Evolutionary conservation across 768 basidiomycete genomes (phyloP), one percentile per base, ranked within the genome.

Genomic region (Psilocybe cubensis): DNA sequence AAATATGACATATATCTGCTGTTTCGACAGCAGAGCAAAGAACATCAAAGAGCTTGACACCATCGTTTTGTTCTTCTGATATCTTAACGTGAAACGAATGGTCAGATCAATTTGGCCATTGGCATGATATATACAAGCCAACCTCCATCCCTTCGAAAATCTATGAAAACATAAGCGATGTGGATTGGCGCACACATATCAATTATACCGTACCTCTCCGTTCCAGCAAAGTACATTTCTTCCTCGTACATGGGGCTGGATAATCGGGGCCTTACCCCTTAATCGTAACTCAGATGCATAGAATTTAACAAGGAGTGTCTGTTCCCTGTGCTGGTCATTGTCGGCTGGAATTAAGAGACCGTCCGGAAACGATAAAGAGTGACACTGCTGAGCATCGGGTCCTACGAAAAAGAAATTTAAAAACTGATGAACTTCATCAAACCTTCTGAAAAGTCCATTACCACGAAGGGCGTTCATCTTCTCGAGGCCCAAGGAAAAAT

Each of bases 111-210:
- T 31, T 23, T 24, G 27, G 29, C 7, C 14, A 46, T 23, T 52
- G 40, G 17, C 17, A 24, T 7, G 35, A 12, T 18, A 6, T 9
- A 25, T 33, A 20, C 25, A 12, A 8, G 67, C 79, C 55, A 52
- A 91, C 92, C 70, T 88, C 76, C n/a, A 92, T 65, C 5, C 93
- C 93, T 61, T 91, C 87, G 61, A 96, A 95, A 24, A 94, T 78
- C 80, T 81, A 41, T 27, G 10, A 17, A 41, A n/a, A n/a, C n/a
- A n/a, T n/a, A n/a, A n/a, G n/a, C n/a, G n/a, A n/a, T n/a, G n/a
- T n/a, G n/a, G 27, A 38, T 29, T 46, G 23, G 57, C 17, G 51
- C 21, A 42, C 40, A 28, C 29, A 29, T 5, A 29, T 11, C 49
- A 12, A 11, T 40, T 43, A 35, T 25, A n/a, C 10, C 10, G n/a